Evolutionary conservation across 2,329 filamentous ascomycete species (phyloP), one percentile per base, ranked within the genome.

Genomic region (Colletotrichum horii): DNA sequence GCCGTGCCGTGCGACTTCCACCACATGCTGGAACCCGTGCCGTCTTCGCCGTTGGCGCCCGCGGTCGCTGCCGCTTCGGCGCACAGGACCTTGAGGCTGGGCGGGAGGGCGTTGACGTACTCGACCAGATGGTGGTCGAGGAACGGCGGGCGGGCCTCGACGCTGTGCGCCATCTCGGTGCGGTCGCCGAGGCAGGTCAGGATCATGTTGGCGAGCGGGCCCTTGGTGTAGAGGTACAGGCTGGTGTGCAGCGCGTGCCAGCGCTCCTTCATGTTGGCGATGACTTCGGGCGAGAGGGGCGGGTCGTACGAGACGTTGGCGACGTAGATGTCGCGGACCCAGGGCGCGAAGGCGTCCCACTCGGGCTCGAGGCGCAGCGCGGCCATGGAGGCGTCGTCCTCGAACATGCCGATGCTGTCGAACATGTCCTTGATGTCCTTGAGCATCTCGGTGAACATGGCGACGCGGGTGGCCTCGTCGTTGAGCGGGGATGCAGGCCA

Each of bases 21-120:
- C 77, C 87, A 91, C 4, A 88, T 88, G 72, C 84, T 85, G 24
- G 82, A 83, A 0, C 88, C 71, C 7, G 76, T 71, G 11, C 67
- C 69, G 22, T 22, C 22, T 2, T 43, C 6, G 6, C 11, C 28
- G 4, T 34, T 30, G 28, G 28, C 28, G 6, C 28, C 30, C 8
- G 28, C 58, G n/a, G 28, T 58, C n/a, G 30, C 62, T 26, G 72
- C 24, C 15, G 34, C 19, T 11, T 75, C 69, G 34, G 56, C 55
- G 66, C 79, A 81, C 0, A 60, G 66, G 12, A 81, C 34, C 77
- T 83, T 83, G 60, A 81, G 64, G 58, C 79, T 81, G 11, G 82
- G 82, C 19, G 82, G 81, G 6, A 83, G 78, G 5, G 48, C 62
- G 72, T 83, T 82, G 32, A 83, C 80, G 65, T 82, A 82, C 66